phyloP scores from a whole-genome alignment of 805 yeast species.

The Starmerella sirachaensis region DNA sequence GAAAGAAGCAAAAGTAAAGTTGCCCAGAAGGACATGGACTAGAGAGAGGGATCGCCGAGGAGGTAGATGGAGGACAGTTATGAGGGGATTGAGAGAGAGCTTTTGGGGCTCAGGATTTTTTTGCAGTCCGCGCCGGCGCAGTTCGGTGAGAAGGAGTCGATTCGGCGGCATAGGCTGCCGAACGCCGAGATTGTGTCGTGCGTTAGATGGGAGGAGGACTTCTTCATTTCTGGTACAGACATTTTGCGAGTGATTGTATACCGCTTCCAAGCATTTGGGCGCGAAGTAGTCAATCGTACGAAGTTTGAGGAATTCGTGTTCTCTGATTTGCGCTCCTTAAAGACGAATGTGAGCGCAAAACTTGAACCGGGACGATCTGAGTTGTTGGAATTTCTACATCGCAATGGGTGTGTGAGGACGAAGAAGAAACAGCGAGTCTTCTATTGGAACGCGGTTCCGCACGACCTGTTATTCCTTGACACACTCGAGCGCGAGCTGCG shows the following conservation, averaged over 20 bases:
- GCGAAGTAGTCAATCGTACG: constrained; percentile 71
- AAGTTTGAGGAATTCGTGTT: constrained; percentile 96
- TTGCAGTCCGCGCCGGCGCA: constrained; percentile 88
- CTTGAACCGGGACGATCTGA: constrained; percentile 78
- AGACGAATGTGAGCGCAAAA: constrained; percentile 70
- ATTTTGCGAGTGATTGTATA: constrained; percentile 85
- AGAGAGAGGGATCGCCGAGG: too few relatives aligned
- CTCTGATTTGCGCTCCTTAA: constrained; percentile 75
- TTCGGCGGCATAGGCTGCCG: constrained; percentile 71
- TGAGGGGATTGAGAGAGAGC: constrained; percentile 5
- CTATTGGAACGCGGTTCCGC: constrained; percentile 93
- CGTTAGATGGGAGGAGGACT: constrained; percentile 81
- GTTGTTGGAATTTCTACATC: constrained; percentile 71
- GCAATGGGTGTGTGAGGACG: constrained; percentile 77
- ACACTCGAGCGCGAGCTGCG: constrained; percentile 78
- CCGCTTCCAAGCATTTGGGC: constrained; percentile 80
- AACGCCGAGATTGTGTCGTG: constrained; percentile 91
- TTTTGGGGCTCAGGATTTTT: constrained; percentile 50
- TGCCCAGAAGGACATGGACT: too few relatives aligned
- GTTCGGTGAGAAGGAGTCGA: constrained; percentile 81
- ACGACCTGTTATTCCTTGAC: constrained; percentile 81
- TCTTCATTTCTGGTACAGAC: constrained; percentile 90
- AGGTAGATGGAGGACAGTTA: constrained; percentile 2
- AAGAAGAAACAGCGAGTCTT: constrained; percentile 96
- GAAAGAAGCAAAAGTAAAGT: too few relatives aligned